Conservation (phyloP, 2,329 filamentous ascomycete species). For the Phaeosphaeria sp. region DNA sequence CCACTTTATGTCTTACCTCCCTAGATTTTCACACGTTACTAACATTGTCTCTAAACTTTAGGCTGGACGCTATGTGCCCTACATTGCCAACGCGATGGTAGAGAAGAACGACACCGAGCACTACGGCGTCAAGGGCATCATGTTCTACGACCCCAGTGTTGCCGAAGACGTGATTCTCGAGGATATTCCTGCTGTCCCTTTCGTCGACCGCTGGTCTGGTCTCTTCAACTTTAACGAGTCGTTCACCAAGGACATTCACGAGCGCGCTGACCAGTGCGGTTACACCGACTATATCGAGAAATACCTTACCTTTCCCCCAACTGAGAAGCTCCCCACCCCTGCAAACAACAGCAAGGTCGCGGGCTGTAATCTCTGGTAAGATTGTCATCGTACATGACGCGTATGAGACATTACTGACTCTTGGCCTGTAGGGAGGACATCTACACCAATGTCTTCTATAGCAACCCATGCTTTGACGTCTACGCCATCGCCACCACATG, state of each 20-base stretch:
- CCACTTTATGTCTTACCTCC: too few species aligned
- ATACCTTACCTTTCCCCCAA: conserved; percentile 73
- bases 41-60: too few species aligned
- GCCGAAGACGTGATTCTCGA: conserved; percentile 60
- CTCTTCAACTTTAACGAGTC: conserved; percentile 70
- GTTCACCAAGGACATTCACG: conserved; percentile 60
- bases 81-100: conserved; percentile 76
- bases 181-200: conserved; percentile 62
- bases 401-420: too few species aligned
- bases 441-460: conserved; percentile 57
- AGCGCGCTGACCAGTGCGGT: conserved; percentile 64
- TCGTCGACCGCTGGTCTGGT: conserved; percentile 65
- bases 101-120: conserved; percentile 69
- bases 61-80: conserved; percentile 68
- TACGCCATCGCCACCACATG: conserved; percentile 78
- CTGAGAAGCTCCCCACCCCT: conserved; percentile 62
- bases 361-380: conserved; percentile 68
- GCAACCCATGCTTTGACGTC: conserved; percentile 81
- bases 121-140: conserved; percentile 70
- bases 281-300: conserved; percentile 66
- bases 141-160: conserved; percentile 76
- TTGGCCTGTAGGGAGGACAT: too few species aligned
- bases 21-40: too few species aligned
- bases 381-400: too few species aligned
- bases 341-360: conserved; percentile 53